These are phyloP conservation scores for Nemania sp. DNA, from an alignment of 2,329 filamentous ascomycete species.

Conservation along the genomic window DNA sequence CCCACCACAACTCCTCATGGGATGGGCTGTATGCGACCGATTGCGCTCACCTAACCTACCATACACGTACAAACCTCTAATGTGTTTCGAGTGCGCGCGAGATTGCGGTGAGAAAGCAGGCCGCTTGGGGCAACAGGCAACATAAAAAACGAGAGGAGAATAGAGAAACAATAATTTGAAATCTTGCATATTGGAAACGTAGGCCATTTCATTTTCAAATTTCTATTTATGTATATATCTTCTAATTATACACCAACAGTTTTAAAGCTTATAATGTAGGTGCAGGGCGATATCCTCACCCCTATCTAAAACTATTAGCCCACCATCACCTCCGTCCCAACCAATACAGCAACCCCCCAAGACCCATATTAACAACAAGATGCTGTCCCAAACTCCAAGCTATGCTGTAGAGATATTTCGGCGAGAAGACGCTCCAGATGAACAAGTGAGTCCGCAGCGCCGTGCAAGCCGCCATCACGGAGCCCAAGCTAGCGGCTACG, in stretches of 20 bases:
- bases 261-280: not conserved
- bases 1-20: no score
- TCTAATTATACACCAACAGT: not conserved
- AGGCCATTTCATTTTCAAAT: not conserved
- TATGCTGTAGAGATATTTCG: constrained; percentile 91
- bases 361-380: constrained; percentile 67
- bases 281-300: not conserved
- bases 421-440: constrained; percentile 98
- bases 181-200: not conserved
- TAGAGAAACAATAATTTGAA: not conserved
- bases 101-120: no score
- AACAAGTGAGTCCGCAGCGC: constrained; percentile 86
- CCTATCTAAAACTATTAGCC: not conserved
- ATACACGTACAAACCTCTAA: no score
- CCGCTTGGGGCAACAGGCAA: no score
- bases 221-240: not conserved
- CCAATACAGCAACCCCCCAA: constrained; percentile 63
- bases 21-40: no score
- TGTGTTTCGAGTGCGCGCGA: no score
- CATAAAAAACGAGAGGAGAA: not conserved
- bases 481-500: constrained; percentile 63
- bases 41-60: no score
- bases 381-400: constrained; percentile 88
- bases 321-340: constrained; percentile 44
- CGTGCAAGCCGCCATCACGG: constrained; percentile 88